Percentiles rank a stretch among this genome's conserved stretches.
phyloP scores from a whole-genome alignment of 148 eudicot species.

The Persicaria maculosa region DNA sequence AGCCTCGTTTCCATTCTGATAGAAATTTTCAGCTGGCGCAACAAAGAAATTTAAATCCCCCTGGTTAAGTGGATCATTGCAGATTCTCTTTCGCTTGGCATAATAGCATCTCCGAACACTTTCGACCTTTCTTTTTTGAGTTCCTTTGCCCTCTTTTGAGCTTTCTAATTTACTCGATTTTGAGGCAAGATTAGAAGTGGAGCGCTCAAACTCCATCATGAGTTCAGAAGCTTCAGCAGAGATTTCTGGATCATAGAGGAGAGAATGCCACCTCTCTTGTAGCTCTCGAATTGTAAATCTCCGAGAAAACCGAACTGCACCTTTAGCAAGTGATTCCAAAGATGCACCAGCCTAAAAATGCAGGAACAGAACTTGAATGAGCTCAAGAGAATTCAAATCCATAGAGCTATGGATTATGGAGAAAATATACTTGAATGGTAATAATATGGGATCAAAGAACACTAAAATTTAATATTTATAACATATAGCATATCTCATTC shows the following conservation, averaged over 20 bases:
- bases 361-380: conserved; percentile 6
- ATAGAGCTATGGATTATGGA: background rate
- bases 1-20: conserved; percentile 29
- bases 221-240: conserved; percentile 51
- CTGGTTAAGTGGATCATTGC: conserved; percentile 47
- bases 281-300: conserved; percentile 60
- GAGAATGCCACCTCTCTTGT: conserved; percentile 69
- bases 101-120: conserved; percentile 66
- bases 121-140: conserved; percentile 44
- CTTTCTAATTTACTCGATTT: conserved; percentile 33
- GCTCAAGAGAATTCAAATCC: background rate
- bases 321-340: conserved; percentile 90
- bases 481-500: background rate
- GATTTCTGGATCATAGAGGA: conserved; percentile 72
- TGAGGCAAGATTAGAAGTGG: conserved; percentile 16
- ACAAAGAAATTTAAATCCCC: conserved; percentile 44
- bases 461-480: background rate
- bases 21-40: conserved; percentile 37
- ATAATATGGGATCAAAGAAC: background rate
- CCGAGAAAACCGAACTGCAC: conserved; percentile 80
- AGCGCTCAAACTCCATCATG: conserved; percentile 57
- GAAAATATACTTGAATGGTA: background rate
- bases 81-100: conserved; percentile 67
- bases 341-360: conserved; percentile 70
- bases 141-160: conserved; percentile 30